phyloP scores from a whole-genome alignment of 331 rosid genomes.

The Stylosanthes scabra region DNA sequence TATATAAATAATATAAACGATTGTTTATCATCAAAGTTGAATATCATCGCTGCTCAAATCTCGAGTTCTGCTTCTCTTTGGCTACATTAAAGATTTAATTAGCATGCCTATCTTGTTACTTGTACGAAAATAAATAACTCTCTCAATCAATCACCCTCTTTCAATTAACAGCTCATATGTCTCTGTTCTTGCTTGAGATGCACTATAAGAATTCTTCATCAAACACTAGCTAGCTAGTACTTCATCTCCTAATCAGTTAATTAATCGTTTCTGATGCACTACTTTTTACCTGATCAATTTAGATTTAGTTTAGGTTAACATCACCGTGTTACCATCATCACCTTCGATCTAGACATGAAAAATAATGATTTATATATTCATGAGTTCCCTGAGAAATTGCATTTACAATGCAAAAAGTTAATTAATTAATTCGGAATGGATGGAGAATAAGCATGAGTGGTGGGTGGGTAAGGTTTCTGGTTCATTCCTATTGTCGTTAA shows the following conservation, averaged over 20 bases:
- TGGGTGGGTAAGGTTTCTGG: not conserved
- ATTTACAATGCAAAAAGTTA: not conserved
- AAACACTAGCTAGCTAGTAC: no score
- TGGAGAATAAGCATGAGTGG: not conserved
- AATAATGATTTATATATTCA: not conserved
- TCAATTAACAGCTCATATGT: no score
- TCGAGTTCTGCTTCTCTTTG: slow-evolving; percentile 21
- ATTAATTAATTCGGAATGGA: not conserved
- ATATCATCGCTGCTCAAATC: slow-evolving; percentile 36
- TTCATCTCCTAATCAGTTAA: no score
- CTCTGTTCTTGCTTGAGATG: not conserved
- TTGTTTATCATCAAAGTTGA: not conserved
- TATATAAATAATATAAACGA: not conserved
- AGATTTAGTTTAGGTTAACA: no score
- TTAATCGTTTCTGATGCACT: no score
- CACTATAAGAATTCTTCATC: no score
- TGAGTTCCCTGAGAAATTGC: not conserved
- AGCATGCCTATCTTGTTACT: no score
- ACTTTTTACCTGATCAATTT: no score
- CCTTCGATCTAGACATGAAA: no score
- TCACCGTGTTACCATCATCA: no score
- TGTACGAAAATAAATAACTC: no score
- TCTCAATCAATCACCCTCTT: not conserved
- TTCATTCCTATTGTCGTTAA: not conserved
- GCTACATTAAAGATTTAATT: not conserved